Evolutionary conservation across 2,329 filamentous ascomycete species (phyloP).

Genomic region (Xylariaceae sp.): DNA sequence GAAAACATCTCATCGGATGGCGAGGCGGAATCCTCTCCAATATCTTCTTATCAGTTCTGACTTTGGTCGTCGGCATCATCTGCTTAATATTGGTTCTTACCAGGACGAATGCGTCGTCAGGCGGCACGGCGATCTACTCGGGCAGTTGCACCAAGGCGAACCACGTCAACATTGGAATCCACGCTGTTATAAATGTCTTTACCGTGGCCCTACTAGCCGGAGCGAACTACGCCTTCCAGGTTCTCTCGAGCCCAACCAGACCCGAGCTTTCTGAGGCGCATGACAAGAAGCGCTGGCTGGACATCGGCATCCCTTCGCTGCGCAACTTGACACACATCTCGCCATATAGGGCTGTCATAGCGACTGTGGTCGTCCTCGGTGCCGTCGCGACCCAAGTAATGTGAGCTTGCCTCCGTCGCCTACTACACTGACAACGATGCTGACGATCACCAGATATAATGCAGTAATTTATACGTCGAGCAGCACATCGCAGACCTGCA

Average conservation of each 20-base stretch:
- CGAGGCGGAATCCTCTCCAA: conserved; percentile 39
- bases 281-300: conserved; percentile 37
- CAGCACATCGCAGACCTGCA: conserved; percentile 26
- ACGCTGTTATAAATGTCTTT: conserved; percentile 37
- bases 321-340: conserved; percentile 40
- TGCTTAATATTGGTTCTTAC: conserved; percentile 31
- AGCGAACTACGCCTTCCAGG: conserved; percentile 46
- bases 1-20: conserved; percentile 35
- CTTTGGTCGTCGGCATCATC: conserved; percentile 29
- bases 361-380: conserved; percentile 30
- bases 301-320: conserved; percentile 46
- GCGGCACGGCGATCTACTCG: conserved; percentile 30
- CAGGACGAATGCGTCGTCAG: conserved; percentile 24
- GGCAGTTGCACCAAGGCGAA: conserved; percentile 31
- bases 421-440: not conserved
- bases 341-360: conserved; percentile 30
- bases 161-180: conserved; percentile 33
- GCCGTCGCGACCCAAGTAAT: conserved; percentile 42
- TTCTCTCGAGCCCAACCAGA: conserved; percentile 46
- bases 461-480: conserved; percentile 38
- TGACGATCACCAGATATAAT: conserved; percentile 37
- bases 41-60: conserved; percentile 31
- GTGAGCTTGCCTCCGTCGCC: conserved; percentile 26
- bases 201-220: conserved; percentile 36
- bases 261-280: conserved; percentile 41